These are phyloP conservation scores for Tylopilus vinaceipallidus DNA, from an alignment of 768 basidiomycete species.

Conservation along the genomic window DNA sequence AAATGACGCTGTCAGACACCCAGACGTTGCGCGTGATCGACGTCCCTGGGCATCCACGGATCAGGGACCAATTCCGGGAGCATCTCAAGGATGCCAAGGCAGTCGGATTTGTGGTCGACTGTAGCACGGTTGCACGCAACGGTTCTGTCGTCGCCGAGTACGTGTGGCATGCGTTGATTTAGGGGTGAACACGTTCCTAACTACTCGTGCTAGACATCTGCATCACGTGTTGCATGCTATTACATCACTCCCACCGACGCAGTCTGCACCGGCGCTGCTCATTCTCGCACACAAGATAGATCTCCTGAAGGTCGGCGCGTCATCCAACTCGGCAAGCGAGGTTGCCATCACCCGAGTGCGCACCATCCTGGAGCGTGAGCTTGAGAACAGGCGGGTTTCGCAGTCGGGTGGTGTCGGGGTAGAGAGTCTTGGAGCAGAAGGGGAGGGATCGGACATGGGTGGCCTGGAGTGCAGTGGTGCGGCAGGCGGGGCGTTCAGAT, in stretches of 20 bases:
- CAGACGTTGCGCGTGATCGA: conserved; percentile 61
- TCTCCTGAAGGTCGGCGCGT: conserved; percentile 49
- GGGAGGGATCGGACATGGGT: conserved; percentile 60
- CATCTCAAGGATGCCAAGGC: conserved; percentile 59
- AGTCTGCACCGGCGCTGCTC: conserved; percentile 53
- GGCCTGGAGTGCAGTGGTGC: conserved; percentile 68
- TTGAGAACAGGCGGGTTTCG: conserved; percentile 70
- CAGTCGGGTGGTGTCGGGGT: conserved; percentile 66
- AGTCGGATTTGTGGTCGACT: conserved; percentile 77
- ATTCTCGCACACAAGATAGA: conserved; percentile 80
- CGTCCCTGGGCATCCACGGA: conserved; percentile 82
- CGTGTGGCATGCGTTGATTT: conserved; percentile 28
- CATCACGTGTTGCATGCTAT: conserved; percentile 70
- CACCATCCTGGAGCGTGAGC: conserved; percentile 77
- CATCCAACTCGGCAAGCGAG: conserved; percentile 35
- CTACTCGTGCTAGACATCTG: conserved; percentile 52
- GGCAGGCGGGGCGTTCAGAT: conserved; percentile 59
- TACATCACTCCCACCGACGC: conserved; percentile 71
- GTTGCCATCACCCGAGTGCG: conserved; percentile 71
- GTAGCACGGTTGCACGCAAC: conserved; percentile 75
- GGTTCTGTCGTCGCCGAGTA: conserved; percentile 78
- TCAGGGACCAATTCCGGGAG: conserved; percentile 71
- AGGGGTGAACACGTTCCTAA: neutral
- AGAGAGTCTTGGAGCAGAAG: conserved; percentile 73
- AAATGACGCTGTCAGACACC: conserved; percentile 41